Evolutionary conservation across 2,329 filamentous ascomycete genomes (phyloP), one percentile per base, ranked within the genome.

Genomic region (Orbilia quercus): DNA sequence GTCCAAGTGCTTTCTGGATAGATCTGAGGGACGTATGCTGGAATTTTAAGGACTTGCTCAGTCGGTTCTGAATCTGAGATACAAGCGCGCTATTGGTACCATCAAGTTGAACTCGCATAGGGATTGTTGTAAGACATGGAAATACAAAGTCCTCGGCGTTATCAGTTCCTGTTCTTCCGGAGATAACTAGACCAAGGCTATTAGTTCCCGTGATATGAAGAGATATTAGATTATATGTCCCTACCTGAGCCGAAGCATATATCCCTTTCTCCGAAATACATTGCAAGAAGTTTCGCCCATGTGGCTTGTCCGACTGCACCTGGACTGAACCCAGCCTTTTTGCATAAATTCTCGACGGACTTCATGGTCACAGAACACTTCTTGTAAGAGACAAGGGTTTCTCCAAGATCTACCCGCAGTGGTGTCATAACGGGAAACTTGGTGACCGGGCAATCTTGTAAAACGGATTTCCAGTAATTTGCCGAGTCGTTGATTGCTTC

Each of bases 51-150:
- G 92, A 81, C 2, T 83, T 81, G 0, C 85, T 84, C 77, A 90
- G 93, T 51, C 86, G 86, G 0, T 82, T 80, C 83, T 92, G 88
- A 80, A 92, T 89, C 12, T 83, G 81, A 3, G 84, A 76, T 2
- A 96, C 79, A 7, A 93, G 80, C 0, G 85, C 82, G 1, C 77
- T 75, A 69, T 90, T 89, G 0, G 84, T 85, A 0, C 83, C 78
- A 1, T 79, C 78, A 16, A 90, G 84, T 20, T 82, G 79, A n/a
- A 86, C 86, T 9, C 89, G 80, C 0, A 95, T 84, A 0, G 94
- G 94, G 1, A 96, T 80, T 0, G 92, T 96, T 0, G 89, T 89
- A 63, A 97, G 87, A 78, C 90, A 94, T 0, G 94, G 93, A 57
- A 97, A 91, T 0, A 87, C 84, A 2, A 86, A 84, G 4, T 83